Conservation (phyloP, 805 yeast genomes). For the Wickerhamomyces ciferrii region DNA sequence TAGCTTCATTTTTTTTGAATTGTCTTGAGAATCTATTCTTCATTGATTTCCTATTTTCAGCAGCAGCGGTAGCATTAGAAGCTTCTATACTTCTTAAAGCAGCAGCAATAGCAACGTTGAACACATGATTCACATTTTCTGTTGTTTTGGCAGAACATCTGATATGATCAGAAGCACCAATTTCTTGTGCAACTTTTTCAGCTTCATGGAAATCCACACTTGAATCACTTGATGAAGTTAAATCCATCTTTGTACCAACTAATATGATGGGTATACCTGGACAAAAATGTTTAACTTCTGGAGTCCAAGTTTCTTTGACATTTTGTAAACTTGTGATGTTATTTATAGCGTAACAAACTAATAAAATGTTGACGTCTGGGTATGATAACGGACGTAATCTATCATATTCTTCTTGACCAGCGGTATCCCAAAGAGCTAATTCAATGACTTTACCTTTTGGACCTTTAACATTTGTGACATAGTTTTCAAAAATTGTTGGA, state of each 20-base stretch:
- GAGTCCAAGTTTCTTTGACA: constrained; percentile 79
- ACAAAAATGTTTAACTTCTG: constrained; percentile 81
- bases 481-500: constrained; percentile 82
- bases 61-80: neutral
- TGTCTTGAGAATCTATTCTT: constrained; percentile 2
- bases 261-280: constrained; percentile 72
- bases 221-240: constrained; percentile 28
- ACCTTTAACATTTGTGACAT: constrained; percentile 49
- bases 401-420: constrained; percentile 86
- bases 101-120: constrained; percentile 46
- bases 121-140: constrained; percentile 62
- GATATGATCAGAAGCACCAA: constrained; percentile 67
- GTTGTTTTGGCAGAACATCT: constrained; percentile 76
- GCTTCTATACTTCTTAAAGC: constrained; percentile 14
- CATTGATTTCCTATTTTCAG: constrained; percentile 5
- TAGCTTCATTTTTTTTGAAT: constrained; percentile 1
- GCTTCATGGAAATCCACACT: constrained; percentile 35
- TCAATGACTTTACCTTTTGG: constrained; percentile 51
- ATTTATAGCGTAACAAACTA: constrained; percentile 73
- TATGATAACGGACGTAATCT: constrained; percentile 74
- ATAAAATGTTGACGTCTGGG: constrained; percentile 70
- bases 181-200: constrained; percentile 42
- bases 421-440: constrained; percentile 83
- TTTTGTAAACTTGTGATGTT: constrained; percentile 59
- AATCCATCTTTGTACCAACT: constrained; percentile 81